phyloP scores from a whole-genome alignment of 495 filamentous ascomycete genomes.

The Aspergillus funiculosus region DNA sequence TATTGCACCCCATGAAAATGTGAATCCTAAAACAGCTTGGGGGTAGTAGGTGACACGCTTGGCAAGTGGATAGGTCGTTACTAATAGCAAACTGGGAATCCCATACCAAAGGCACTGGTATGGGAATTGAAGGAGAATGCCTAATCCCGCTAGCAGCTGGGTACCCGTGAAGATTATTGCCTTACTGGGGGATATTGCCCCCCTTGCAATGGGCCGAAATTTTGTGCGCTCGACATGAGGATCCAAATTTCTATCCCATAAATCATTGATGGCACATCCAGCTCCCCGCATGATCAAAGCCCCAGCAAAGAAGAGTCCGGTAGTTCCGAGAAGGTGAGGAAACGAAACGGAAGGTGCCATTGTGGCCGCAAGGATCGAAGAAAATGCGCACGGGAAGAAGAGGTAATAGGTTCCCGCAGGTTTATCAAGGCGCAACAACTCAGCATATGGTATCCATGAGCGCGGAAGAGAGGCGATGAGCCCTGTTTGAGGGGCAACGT shows the following conservation, averaged over 20 bases:
- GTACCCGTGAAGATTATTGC: slow-evolving; percentile 77
- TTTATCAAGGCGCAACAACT: slow-evolving; percentile 88
- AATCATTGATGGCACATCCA: slow-evolving; percentile 96
- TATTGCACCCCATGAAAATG: slow-evolving; percentile 95
- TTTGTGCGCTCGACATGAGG: slow-evolving; percentile 82
- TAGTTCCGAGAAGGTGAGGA: slow-evolving; percentile 60
- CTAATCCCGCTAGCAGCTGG: slow-evolving; percentile 77
- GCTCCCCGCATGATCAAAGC: slow-evolving; percentile 95
- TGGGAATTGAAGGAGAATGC: slow-evolving; percentile 81
- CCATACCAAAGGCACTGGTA: slow-evolving; percentile 78
- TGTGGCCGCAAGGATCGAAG: slow-evolving; percentile 55
- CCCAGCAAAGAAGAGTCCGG: slow-evolving; percentile 75
- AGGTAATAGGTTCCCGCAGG: slow-evolving; percentile 93
- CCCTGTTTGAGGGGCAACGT: slow-evolving; percentile 66
- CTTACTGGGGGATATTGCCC: slow-evolving; percentile 67
- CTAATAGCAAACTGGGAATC: slow-evolving; percentile 75
- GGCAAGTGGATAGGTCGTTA: slow-evolving; percentile 80
- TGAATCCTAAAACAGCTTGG: slow-evolving; percentile 83
- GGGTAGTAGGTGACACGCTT: slow-evolving; percentile 95
- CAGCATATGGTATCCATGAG: slow-evolving; percentile 85
- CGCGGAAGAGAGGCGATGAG: slow-evolving; percentile 69
- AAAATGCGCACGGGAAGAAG: slow-evolving; percentile 91
- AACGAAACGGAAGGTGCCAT: slow-evolving; percentile 52
- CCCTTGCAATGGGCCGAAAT: slow-evolving; percentile 81
- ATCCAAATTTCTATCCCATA: slow-evolving; percentile 93